Evolutionary conservation across 2,329 filamentous ascomycete genomes (phyloP).

Genomic region (Chaetoscypha palmicola): DNA sequence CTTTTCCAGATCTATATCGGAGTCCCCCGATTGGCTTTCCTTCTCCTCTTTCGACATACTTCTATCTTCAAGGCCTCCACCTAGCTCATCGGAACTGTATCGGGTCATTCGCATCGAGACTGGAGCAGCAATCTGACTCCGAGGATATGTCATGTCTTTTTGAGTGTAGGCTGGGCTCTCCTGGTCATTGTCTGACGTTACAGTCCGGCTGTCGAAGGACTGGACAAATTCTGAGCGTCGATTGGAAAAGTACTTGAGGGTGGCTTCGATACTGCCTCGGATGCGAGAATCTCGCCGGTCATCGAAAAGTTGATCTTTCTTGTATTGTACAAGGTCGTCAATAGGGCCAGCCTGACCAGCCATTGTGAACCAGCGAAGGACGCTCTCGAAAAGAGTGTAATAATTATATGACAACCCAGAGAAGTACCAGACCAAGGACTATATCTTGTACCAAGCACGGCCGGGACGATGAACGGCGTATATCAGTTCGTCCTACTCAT

Average conservation of each 20-base stretch:
- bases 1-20: background rate
- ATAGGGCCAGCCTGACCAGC: slow-evolving; percentile 17
- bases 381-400: background rate
- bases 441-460: too few species aligned
- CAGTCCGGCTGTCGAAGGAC: slow-evolving; percentile 13
- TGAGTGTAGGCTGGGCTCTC: background rate
- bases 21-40: background rate
- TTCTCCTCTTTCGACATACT: background rate
- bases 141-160: background rate
- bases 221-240: slow-evolving; percentile 6
- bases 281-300: slow-evolving; percentile 19
- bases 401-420: background rate
- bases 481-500: too few species aligned
- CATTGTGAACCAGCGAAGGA: slow-evolving; percentile 12
- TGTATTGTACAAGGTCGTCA: slow-evolving; percentile 19
- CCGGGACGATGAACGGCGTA: too few species aligned
- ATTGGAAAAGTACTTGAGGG: slow-evolving; percentile 18
- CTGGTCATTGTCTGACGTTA: background rate
- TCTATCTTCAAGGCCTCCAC: background rate
- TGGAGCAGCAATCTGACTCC: background rate
- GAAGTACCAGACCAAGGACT: background rate
- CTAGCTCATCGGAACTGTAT: background rate
- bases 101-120: background rate
- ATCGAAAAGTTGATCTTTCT: slow-evolving; percentile 19
- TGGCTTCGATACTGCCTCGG: slow-evolving; percentile 19